Conservation (phyloP, 208 protist genomes). For the Tritrichomonas foetus region DNA sequence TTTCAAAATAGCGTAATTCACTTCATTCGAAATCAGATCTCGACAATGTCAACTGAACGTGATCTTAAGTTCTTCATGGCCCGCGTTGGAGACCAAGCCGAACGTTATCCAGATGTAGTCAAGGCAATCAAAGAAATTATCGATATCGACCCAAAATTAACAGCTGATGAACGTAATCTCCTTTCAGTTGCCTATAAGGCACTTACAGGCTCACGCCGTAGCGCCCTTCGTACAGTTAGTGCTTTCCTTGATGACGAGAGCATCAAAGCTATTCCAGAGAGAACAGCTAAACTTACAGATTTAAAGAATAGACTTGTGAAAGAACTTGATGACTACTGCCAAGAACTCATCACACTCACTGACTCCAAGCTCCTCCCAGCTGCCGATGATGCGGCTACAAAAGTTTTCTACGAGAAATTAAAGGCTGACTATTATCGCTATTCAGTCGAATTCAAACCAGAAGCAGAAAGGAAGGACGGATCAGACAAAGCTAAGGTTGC, state of each 20-base stretch:
- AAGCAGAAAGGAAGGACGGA: not conserved
- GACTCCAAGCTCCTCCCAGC: not conserved
- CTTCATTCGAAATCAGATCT: too few relatives aligned
- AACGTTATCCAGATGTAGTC: not conserved
- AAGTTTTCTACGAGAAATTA: not conserved
- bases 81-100: not conserved
- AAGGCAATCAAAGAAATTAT: not conserved
- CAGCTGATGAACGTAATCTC: not conserved
- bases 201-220: not conserved
- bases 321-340: not conserved
- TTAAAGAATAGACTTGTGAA: not conserved
- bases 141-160: not conserved
- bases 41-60: too few relatives aligned
- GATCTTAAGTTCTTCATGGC: too few relatives aligned
- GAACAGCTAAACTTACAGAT: not conserved
- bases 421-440: conserved; percentile 4
- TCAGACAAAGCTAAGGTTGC: conserved; percentile 48
- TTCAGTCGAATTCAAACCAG: not conserved
- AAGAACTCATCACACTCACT: not conserved
- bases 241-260: not conserved
- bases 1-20: too few relatives aligned
- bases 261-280: not conserved
- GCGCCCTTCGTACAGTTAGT: not conserved
- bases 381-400: not conserved
- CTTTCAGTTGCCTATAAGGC: too few relatives aligned